Base-by-base conservation (phyloP, 2,329 filamentous ascomycete genomes). In the Trichoderma pleuroti region DNA sequence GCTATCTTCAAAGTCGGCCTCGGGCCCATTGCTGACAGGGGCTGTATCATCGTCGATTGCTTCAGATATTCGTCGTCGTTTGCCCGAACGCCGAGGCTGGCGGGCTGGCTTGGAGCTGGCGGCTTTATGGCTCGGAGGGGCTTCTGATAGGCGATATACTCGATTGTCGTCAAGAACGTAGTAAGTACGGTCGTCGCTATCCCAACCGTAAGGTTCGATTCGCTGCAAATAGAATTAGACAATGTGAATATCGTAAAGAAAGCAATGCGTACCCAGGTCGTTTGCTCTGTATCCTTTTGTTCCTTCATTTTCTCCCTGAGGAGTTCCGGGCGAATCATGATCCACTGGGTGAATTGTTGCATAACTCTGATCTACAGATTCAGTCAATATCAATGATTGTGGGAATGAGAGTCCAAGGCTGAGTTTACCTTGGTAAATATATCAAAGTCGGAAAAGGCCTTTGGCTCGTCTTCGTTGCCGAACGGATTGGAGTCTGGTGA, bases 91-190 rank as follows among this genome's bases (percentile, higher is more conserved):
- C 73, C 84, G 86, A 73, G 84, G 86, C 70, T 86, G 88, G 16
- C 75, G 76, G 42, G 65, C 74, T 5, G 73, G 71, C 80, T 88
- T 90, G 6, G 86, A 85, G 74, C 89, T 91, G 75, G 70, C 18
- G 8, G 36, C 10, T 61, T 63, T 90, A 90, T 30, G 86, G 88
- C 76, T 82, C 7, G 86, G 81, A 8, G 89, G 88, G 30, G 91
- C 87, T 72, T 97, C 93, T n/a, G 92, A 93, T 72, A 92, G 86
- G 70, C 94, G 92, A 79, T 99, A 99, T 54, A 99, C 85, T 73
- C 96, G 89, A 76, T 98, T 97, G 79, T 99, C 96, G 76, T 98
- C 95, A 4, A 99, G 87, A 4, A 98, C 91, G 77, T 92, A 97
- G 78, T 98, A 97, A 42, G 90, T 90, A 46, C 93, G 91, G 74